Evolutionary conservation across 1,284 basidiomycete species (phyloP).

Genomic region (Omphalotus olearius): DNA sequence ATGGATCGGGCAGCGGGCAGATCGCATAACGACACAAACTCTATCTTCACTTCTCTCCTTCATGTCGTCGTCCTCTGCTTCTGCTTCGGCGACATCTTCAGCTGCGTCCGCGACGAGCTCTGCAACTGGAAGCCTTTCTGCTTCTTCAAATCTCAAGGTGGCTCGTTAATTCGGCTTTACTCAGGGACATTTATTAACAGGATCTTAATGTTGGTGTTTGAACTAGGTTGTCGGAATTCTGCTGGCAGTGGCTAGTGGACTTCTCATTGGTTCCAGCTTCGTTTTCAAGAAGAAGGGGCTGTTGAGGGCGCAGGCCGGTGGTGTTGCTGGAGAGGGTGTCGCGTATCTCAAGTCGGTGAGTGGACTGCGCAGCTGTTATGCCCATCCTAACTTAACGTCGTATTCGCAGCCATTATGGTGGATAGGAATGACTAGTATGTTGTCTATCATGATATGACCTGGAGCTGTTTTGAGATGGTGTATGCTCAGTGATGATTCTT

Average conservation of each 20-base stretch:
- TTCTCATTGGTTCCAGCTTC: conserved; percentile 92
- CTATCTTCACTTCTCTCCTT: background rate
- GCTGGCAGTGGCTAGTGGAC: conserved; percentile 79
- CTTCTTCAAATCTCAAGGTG: conserved; percentile 31
- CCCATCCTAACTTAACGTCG: conserved; percentile 11
- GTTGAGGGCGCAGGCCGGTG: conserved; percentile 63
- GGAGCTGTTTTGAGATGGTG: background rate
- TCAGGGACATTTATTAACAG: background rate
- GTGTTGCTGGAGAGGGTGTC: conserved; percentile 86
- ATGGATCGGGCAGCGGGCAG: no score
- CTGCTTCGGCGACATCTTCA: conserved; percentile 15
- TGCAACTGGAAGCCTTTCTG: conserved; percentile 17
- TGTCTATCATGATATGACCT: background rate
- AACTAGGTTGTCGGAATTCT: conserved; percentile 68
- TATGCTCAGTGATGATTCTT: conserved; percentile 66
- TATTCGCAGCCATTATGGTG: conserved; percentile 72
- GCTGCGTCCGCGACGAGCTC: conserved; percentile 25
- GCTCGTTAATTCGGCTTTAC: background rate
- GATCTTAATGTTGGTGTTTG: background rate
- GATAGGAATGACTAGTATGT: conserved; percentile 76
- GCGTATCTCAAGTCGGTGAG: conserved; percentile 89
- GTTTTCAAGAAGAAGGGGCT: conserved; percentile 97
- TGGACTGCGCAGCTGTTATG: conserved; percentile 16
- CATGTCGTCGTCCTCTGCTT: conserved; percentile 16
- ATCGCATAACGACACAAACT: background rate